Conservation (phyloP, 495 filamentous ascomycete species). For the Podospora anserina region DNA sequence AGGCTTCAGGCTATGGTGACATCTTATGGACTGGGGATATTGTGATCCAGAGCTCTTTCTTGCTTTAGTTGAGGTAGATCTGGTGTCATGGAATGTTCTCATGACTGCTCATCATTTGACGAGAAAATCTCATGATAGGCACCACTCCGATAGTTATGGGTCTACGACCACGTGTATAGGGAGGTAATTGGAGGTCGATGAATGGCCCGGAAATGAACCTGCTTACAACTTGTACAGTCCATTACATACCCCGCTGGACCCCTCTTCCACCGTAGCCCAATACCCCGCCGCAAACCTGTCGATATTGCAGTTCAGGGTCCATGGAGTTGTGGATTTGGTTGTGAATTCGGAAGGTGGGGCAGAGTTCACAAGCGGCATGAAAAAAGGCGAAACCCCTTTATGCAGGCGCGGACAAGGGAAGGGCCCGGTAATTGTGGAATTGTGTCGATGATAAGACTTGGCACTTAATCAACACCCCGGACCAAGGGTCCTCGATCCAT, state of each 20-base stretch:
- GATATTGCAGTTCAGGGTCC: background rate
- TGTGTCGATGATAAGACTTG: background rate
- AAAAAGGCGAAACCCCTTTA: conserved; percentile 2
- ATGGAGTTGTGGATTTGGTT: background rate
- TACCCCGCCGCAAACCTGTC: background rate
- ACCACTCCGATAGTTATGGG: background rate
- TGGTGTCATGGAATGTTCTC: no score
- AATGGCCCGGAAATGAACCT: background rate
- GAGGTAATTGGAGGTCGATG: background rate
- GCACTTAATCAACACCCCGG: background rate
- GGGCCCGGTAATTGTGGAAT: background rate
- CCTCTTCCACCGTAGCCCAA: background rate
- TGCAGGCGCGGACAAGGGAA: background rate
- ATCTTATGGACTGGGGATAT: no score
- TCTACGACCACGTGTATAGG: no score
- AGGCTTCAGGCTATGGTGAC: no score
- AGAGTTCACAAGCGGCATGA: background rate
- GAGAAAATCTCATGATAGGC: no score
- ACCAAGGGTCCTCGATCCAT: background rate
- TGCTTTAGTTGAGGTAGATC: no score
- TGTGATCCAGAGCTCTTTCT: no score
- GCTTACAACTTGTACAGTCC: background rate
- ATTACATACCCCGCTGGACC: background rate
- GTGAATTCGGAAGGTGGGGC: conserved; percentile 5
- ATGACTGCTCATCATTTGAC: no score